phyloP scores from a whole-genome alignment of 805 yeast species.

The Kodamaea lidongshanica region DNA sequence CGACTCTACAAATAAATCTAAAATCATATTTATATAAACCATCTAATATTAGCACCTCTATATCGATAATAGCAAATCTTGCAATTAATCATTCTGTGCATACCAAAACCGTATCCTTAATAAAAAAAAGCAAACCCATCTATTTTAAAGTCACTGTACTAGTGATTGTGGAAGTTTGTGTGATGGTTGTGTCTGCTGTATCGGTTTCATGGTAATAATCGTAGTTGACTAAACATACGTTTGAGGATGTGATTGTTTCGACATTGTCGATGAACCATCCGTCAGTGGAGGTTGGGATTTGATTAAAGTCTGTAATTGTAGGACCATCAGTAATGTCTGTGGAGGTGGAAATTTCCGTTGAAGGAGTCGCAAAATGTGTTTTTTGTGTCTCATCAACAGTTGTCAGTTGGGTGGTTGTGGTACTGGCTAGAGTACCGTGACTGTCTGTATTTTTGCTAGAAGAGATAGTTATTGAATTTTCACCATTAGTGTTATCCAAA shows the following conservation, averaged over 20 bases:
- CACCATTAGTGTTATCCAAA: background rate
- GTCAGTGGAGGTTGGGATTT: conserved; percentile 16
- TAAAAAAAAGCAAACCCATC: too few species aligned
- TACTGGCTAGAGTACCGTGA: conserved; percentile 2
- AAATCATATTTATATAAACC: too few species aligned
- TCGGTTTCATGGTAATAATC: conserved; percentile 23
- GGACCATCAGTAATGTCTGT: conserved; percentile 14
- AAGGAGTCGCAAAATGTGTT: conserved; percentile 4
- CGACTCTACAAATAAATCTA: too few species aligned
- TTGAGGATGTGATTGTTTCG: conserved; percentile 24
- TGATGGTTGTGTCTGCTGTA: conserved; percentile 20
- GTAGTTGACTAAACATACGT: conserved; percentile 32
- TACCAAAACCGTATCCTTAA: too few species aligned
- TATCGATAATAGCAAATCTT: too few species aligned
- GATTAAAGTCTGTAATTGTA: conserved; percentile 22
- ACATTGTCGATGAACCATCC: conserved; percentile 32
- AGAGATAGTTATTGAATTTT: background rate
- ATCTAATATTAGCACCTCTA: too few species aligned
- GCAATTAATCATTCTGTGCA: too few species aligned
- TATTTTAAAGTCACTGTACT: conserved; percentile 26
- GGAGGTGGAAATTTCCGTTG: conserved; percentile 3
- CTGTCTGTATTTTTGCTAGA: too few species aligned
- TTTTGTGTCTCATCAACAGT: too few species aligned
- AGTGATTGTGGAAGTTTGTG: conserved; percentile 36
- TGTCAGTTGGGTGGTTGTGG: too few species aligned